Conservation (phyloP, 2,329 filamentous ascomycete species). For the Nemania bipapillata region DNA sequence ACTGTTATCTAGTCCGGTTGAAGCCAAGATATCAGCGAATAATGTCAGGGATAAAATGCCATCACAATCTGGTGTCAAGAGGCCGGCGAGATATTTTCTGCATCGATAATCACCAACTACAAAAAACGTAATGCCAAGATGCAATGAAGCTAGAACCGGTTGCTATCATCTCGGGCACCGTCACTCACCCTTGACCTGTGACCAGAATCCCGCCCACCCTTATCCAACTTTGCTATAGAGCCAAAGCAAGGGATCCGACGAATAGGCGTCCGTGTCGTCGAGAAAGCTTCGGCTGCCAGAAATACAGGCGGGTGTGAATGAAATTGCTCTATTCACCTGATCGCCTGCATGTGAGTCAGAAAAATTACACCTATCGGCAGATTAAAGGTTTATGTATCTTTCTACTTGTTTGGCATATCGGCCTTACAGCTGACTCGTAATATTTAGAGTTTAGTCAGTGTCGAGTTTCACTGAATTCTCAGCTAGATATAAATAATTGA, state of each 20-base stretch:
- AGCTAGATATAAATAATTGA: background rate
- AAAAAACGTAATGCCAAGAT: background rate
- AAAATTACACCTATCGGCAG: background rate
- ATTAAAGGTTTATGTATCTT: constrained; percentile 11
- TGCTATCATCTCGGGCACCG: background rate
- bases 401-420: background rate
- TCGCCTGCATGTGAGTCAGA: constrained; percentile 12
- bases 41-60: background rate
- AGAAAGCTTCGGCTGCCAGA: background rate
- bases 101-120: background rate
- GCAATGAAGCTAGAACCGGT: background rate
- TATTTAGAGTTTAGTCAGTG: constrained; percentile 9
- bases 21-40: background rate
- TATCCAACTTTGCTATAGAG: constrained; percentile 1
- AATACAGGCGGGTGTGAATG: background rate
- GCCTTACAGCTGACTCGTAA: background rate
- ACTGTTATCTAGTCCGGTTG: background rate
- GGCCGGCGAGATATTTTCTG: background rate
- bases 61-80: background rate
- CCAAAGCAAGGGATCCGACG: constrained; percentile 14
- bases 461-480: constrained; percentile 3
- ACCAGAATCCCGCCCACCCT: background rate
- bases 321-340: background rate
- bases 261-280: background rate
- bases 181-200: background rate